Evolutionary conservation across 352 stramenopile species (phyloP).

Genomic region (Phytophthora citrophthora): DNA sequence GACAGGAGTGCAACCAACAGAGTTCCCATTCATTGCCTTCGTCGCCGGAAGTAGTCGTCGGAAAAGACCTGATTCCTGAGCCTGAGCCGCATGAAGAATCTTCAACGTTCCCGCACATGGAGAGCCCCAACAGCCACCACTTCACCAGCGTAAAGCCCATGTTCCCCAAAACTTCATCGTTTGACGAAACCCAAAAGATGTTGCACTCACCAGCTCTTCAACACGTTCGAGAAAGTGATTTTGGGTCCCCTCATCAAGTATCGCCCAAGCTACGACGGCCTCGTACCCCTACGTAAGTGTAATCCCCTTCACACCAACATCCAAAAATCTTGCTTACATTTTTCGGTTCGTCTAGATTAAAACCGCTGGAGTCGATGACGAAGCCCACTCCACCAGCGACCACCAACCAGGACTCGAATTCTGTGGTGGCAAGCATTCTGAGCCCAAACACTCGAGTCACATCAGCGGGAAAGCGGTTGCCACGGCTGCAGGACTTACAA

Average conservation of each 20-base stretch:
- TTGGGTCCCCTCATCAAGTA: slow-evolving; percentile 1
- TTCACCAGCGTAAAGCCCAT: slow-evolving; percentile 8
- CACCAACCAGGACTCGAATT: slow-evolving; percentile 30
- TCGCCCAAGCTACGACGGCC: slow-evolving; percentile 17
- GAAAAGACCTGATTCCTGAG: slow-evolving; percentile 6
- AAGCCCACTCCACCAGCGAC: slow-evolving; percentile 18
- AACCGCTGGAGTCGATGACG: slow-evolving; percentile 39
- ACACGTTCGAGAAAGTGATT: slow-evolving; percentile 7
- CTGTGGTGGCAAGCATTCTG: slow-evolving; percentile 2
- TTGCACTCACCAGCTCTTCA: slow-evolving; percentile 9
- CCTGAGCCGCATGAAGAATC: slow-evolving; percentile 30
- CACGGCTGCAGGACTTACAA: slow-evolving; percentile 22
- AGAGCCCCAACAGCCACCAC: slow-evolving; percentile 14
- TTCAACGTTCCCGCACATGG: slow-evolving; percentile 12
- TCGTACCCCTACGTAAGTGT: slow-evolving; percentile 32
- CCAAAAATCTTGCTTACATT: slow-evolving; percentile 6
- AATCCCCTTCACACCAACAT: background rate
- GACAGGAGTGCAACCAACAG: slow-evolving; percentile 17
- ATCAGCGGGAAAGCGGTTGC: slow-evolving; percentile 35
- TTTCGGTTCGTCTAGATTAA: slow-evolving; percentile 36
- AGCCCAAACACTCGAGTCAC: slow-evolving; percentile 21
- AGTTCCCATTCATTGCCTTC: slow-evolving; percentile 6
- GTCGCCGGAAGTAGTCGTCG: slow-evolving; percentile 5
- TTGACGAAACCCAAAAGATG: slow-evolving; percentile 3
- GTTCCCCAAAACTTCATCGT: background rate